phyloP scores from a whole-genome alignment of 192 early-diverging fungal species.

The Kickxella alabastrina region DNA sequence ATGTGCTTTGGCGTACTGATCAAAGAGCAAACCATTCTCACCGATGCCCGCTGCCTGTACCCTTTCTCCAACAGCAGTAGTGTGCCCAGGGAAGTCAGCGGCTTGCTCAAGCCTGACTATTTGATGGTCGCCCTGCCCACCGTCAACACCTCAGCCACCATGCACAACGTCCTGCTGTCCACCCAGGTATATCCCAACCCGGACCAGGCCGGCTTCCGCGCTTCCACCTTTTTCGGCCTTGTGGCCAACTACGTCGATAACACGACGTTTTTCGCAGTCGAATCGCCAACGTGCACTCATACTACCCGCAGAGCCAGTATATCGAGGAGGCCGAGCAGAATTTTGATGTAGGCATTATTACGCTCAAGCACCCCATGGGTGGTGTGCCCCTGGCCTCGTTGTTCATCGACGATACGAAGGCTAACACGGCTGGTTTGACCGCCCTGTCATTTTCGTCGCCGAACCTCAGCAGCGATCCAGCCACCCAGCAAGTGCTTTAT shows the following conservation, averaged over 20 bases:
- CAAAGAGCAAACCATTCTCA: slow-evolving; percentile 30
- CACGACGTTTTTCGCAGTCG: slow-evolving; percentile 38
- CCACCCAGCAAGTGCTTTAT: slow-evolving; percentile 34
- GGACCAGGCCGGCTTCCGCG: slow-evolving; percentile 25
- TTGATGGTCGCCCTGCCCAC: slow-evolving; percentile 45
- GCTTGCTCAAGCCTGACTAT: slow-evolving; percentile 32
- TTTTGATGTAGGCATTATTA: slow-evolving; percentile 47
- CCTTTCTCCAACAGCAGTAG: slow-evolving; percentile 36
- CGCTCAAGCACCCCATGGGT: slow-evolving; percentile 27
- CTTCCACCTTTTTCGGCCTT: slow-evolving; percentile 36
- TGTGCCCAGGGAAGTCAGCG: slow-evolving; percentile 19
- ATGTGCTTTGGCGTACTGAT: slow-evolving; percentile 44
- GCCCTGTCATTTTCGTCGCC: slow-evolving; percentile 30
- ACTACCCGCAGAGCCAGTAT: slow-evolving; percentile 48
- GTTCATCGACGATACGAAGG: slow-evolving; percentile 34
- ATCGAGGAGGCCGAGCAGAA: slow-evolving; percentile 28
- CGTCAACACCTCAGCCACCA: slow-evolving; percentile 22
- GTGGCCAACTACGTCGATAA: slow-evolving; percentile 38
- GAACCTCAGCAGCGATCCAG: slow-evolving; percentile 24
- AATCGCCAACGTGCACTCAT: slow-evolving; percentile 38
- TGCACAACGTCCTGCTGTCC: slow-evolving; percentile 46
- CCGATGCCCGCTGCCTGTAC: slow-evolving; percentile 47
- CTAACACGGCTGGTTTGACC: slow-evolving; percentile 11
- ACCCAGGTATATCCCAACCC: slow-evolving; percentile 28
- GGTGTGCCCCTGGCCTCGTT: slow-evolving; percentile 15